phyloP scores from a whole-genome alignment of 495 filamentous ascomycete species.

The Penicillium riverlandense region DNA sequence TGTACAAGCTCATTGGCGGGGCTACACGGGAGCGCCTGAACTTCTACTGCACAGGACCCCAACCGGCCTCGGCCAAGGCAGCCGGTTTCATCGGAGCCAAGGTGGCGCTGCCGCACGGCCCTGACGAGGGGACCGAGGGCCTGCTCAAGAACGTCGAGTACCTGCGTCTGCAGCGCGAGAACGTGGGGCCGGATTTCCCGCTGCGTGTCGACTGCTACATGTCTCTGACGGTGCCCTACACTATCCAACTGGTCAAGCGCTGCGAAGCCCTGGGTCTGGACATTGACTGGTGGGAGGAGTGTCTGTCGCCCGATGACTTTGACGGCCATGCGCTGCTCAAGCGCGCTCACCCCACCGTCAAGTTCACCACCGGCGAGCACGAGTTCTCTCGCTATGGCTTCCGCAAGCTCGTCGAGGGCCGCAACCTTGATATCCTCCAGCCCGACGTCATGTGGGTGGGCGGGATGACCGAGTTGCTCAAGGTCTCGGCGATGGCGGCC shows the following conservation, averaged over 20 bases:
- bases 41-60: slow-evolving; percentile 92
- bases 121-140: slow-evolving; percentile 75
- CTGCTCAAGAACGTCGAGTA: slow-evolving; percentile 85
- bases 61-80: slow-evolving; percentile 66
- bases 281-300: slow-evolving; percentile 97
- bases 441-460: slow-evolving; percentile 97
- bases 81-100: slow-evolving; percentile 88
- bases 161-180: slow-evolving; percentile 72
- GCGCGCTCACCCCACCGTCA: slow-evolving; percentile 78
- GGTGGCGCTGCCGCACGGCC: slow-evolving; percentile 79
- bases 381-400: slow-evolving; percentile 90
- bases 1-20: slow-evolving; percentile 90
- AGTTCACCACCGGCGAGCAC: slow-evolving; percentile 93
- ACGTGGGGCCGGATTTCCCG: slow-evolving; percentile 82
- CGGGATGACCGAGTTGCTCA: slow-evolving; percentile 85
- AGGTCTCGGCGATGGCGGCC: slow-evolving; percentile 77
- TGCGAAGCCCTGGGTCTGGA: slow-evolving; percentile 71
- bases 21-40: slow-evolving; percentile 69
- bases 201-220: slow-evolving; percentile 96
- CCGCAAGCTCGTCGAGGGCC: slow-evolving; percentile 85
- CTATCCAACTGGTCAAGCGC: slow-evolving; percentile 78
- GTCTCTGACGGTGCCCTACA: slow-evolving; percentile 86
- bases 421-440: slow-evolving; percentile 88
- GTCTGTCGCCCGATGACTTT: slow-evolving; percentile 79
- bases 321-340: slow-evolving; percentile 86